These are phyloP conservation scores for Puccinia horiana DNA, from an alignment of 1,284 basidiomycete species.

Conservation along the genomic window DNA sequence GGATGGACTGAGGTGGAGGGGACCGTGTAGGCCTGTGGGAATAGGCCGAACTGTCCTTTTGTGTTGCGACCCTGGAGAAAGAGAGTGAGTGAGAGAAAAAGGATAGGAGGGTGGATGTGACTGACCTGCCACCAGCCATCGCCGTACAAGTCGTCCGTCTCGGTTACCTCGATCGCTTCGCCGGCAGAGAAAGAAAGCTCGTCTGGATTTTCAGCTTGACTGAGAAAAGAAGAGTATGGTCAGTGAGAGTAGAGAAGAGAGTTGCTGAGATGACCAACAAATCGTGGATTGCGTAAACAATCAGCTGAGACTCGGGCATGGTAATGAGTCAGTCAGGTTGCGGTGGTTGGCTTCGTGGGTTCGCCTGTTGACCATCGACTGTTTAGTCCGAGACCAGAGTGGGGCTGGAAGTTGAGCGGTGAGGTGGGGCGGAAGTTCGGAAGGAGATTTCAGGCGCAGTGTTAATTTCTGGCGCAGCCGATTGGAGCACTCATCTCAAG, in stretches of 20 bases:
- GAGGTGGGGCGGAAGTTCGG: no score
- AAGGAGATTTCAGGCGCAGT: no score
- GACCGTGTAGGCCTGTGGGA: slow-evolving; percentile 86
- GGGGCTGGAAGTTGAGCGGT: no score
- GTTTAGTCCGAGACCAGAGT: no score
- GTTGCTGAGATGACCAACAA: slow-evolving; percentile 9
- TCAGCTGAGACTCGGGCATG: background rate
- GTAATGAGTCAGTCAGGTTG: background rate
- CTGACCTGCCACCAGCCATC: slow-evolving; percentile 99
- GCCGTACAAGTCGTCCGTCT: slow-evolving; percentile 88
- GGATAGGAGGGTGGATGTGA: slow-evolving; percentile 50
- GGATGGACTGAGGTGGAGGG: slow-evolving; percentile 60
- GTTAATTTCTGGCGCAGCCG: no score
- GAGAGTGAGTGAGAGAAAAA: background rate
- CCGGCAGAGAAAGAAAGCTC: slow-evolving; percentile 84
- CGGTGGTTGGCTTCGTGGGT: no score
- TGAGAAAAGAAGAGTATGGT: background rate
- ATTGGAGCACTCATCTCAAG: no score
- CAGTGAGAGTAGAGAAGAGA: background rate
- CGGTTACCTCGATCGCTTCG: slow-evolving; percentile 82
- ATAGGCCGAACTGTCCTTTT: slow-evolving; percentile 79
- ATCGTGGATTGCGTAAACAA: slow-evolving; percentile 43
- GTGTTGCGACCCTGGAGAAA: slow-evolving; percentile 75
- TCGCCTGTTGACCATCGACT: no score
- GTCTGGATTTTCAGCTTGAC: slow-evolving; percentile 81